phyloP scores from a whole-genome alignment of 148 eudicot genomes.

The Nepenthes gracilis region DNA sequence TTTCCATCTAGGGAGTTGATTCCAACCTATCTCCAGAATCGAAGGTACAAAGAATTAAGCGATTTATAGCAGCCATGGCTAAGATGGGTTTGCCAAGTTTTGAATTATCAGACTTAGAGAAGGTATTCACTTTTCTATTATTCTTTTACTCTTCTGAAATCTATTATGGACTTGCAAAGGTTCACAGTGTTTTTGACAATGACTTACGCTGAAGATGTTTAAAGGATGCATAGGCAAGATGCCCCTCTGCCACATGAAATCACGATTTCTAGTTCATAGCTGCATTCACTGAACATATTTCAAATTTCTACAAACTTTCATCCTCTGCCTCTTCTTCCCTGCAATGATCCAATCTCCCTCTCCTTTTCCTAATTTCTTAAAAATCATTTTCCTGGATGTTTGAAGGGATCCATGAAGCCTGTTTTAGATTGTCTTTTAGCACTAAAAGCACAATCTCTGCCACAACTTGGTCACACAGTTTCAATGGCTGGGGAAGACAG shows the following conservation, averaged over 20 bases:
- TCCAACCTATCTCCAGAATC: conserved; percentile 28
- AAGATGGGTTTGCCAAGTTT: conserved; percentile 70
- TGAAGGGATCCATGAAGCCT: conserved; percentile 81
- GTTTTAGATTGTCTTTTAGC: conserved; percentile 74
- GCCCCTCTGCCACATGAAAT: too few species aligned
- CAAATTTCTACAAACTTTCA: not conserved
- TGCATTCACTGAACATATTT: too few species aligned
- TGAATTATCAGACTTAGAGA: conserved; percentile 56
- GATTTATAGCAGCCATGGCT: conserved; percentile 56
- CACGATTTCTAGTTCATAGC: too few species aligned
- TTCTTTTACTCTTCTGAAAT: not conserved
- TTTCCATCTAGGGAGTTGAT: conserved; percentile 27
- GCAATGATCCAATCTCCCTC: not conserved
- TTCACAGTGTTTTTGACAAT: too few species aligned
- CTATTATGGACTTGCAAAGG: too few species aligned
- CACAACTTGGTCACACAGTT: conserved; percentile 28
- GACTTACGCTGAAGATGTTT: too few species aligned
- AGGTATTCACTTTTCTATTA: conserved; percentile 27
- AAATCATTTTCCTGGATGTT: conserved; percentile 3
- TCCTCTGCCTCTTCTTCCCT: not conserved
- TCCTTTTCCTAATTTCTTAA: conserved; percentile 5
- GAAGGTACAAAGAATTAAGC: conserved; percentile 35
- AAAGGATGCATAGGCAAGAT: too few species aligned
- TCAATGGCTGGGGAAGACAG: conserved; percentile 35
- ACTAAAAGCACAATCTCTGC: conserved; percentile 46